Base-by-base conservation (phyloP, 768 basidiomycete genomes). In the Suillus plorans region DNA sequence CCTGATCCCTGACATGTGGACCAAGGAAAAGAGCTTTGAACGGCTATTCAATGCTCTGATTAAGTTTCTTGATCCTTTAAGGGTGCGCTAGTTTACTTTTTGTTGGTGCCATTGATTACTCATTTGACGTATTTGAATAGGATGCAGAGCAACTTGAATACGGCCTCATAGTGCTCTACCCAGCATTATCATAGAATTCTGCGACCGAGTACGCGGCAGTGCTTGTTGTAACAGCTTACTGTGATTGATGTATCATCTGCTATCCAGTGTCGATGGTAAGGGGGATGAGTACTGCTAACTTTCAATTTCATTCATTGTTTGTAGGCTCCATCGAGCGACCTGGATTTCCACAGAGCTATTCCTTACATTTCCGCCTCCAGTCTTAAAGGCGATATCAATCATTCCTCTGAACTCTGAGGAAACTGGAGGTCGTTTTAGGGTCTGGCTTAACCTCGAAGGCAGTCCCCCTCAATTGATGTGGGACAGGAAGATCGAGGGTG, bases 281-380 rank as follows among this genome's bases (percentile, higher is more conserved):
- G 64, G n/a, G 61, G 34, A 58, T 52, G 18, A 47, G 8, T 12
- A 12, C 20, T 55, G 16, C 41, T 39, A 49, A 31, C 37, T 13
- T 28, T 5, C 28, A 53, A 52, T 67, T 13, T 59, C 25, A 13
- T 52, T 16, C 58, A 65, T 28, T 55, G 52, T 50, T 60, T 60
- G 41, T 71, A 96, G 95, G 95, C 83, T 95, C 45, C 95, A 96
- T 69, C 85, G 95, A 70, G 95, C 96, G 39, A 88, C 87, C 13
- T 98, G 96, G 96, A 84, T 89, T n/a, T 91, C 93, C 66, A 97
- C 95, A 0, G 96, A 97, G 70, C 82, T 98, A 18, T 85, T 95
- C 69, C 77, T 97, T 42, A 97, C 96, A 1, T 98, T 98, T 76
- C 91, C 94, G 13, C 86, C 92, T 34, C 94, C 94, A 0, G 72